These are phyloP conservation scores for Syzygium aromaticum DNA, from an alignment of 345 rosid genomes.

Conservation along the genomic window DNA sequence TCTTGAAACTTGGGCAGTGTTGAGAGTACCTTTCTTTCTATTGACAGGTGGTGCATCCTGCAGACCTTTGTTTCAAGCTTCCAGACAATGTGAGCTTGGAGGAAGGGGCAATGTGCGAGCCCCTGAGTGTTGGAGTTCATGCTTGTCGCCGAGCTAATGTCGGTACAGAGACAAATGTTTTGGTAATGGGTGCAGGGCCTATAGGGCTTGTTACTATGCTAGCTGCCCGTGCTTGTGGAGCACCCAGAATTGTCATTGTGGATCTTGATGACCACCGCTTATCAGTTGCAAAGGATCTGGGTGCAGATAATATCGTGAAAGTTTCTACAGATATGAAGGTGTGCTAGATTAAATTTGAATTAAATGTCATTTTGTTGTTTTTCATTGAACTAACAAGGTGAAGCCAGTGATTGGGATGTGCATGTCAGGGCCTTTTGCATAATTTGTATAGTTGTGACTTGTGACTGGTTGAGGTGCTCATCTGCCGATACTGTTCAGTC, in stretches of 20 bases:
- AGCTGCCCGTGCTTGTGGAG: constrained; percentile 88
- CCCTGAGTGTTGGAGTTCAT: constrained; percentile 87
- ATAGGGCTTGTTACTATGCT: constrained; percentile 85
- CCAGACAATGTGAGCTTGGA: constrained; percentile 90
- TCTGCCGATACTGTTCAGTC: not conserved
- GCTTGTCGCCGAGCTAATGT: constrained; percentile 83
- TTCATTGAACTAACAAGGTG: not conserved
- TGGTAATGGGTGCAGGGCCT: constrained; percentile 92
- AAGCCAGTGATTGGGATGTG: not conserved
- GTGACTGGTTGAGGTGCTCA: not conserved
- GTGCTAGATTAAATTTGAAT: not conserved
- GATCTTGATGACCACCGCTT: constrained; percentile 74
- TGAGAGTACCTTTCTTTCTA: not conserved
- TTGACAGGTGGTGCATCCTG: constrained; percentile 83
- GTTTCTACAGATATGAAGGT: constrained; percentile 69
- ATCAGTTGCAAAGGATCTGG: constrained; percentile 72
- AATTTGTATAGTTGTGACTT: not conserved
- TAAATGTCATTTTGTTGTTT: not conserved
- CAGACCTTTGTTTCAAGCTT: constrained; percentile 78
- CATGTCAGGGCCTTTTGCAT: not conserved
- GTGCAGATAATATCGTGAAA: constrained; percentile 54
- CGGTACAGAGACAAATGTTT: constrained; percentile 64
- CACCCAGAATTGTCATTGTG: constrained; percentile 66
- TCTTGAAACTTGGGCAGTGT: not conserved
- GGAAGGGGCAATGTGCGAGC: constrained; percentile 99